Base-by-base conservation (phyloP, 2,329 filamentous ascomycete genomes). In the Hypoxylon sp. region DNA sequence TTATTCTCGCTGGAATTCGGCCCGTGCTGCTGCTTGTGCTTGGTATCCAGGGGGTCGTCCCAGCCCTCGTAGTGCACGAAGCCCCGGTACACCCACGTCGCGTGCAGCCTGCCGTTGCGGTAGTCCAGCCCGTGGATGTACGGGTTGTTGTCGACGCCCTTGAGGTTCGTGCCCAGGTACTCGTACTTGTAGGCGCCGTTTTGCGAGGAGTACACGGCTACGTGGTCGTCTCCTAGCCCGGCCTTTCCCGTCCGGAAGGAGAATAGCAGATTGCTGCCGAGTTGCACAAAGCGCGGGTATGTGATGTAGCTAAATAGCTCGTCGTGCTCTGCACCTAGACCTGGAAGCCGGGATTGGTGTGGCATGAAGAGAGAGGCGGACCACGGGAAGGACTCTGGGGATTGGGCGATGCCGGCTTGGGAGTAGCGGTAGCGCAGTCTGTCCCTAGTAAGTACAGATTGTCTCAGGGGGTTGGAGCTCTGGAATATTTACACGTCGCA, bases 111-210 rank as follows among this genome's bases (percentile, higher is more conserved):
- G 0, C 69, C 72, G 33, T 70, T 69, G 30, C 77, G 74, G 33
- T 76, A 78, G 66, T 81, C 81, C 50, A 86, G 76, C 8, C 84
- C 84, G 74, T 87, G 84, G 72, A 86, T 81, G 74, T 86, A 87
- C 1, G 85, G 84, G 74, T 85, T 86, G 75, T 83, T 85, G 46
- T 78, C 75, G 25, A 82, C 73, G 31, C 84, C 85, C 78, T 95
- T 88, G 80, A 82, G 82, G 55, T 77, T 74, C 64, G 76, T 77
- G 70, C 79, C 81, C 0, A 78, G 81, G n/a, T 75, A 77, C 10
- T 71, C 75, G 78, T 82, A 86, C 69, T 50, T 22, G 37, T 59
- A 42, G 11, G 13, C 10, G 20, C 31, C 14, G 14, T 20, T 5
- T 1, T 44, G 17, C 17, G 40, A 8, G 7, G 40, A 10, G 74